Percentiles rank a stretch among this genome's conserved stretches.
These are phyloP conservation scores for Fusarium illudens DNA, from an alignment of 2,329 filamentous ascomycete genomes.

Conservation along the genomic window DNA sequence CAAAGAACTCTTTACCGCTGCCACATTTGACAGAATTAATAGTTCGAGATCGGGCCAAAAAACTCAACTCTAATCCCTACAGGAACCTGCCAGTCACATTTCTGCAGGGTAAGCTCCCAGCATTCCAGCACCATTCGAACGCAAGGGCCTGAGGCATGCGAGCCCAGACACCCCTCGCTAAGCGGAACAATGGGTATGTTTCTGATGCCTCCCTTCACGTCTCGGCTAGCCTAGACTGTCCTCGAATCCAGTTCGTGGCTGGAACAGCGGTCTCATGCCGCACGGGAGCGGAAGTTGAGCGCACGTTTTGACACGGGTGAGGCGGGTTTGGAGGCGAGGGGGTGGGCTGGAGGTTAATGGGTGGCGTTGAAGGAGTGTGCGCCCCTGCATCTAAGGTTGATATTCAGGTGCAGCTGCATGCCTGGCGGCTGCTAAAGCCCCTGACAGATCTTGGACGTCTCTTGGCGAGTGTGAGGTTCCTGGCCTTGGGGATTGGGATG, in stretches of 20 bases:
- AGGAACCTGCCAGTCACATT: slow-evolving; percentile 18
- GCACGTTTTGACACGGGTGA: background rate
- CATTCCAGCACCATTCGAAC: slow-evolving; percentile 13
- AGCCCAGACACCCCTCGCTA: background rate
- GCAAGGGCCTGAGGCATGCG: background rate
- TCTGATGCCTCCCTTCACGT: background rate
- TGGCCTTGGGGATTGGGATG: background rate
- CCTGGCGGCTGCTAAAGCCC: background rate
- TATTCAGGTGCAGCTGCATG: background rate
- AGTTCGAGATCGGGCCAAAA: background rate
- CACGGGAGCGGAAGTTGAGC: background rate
- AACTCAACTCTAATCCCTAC: background rate
- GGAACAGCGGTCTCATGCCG: background rate
- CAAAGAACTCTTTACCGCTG: background rate
- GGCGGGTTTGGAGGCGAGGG: background rate
- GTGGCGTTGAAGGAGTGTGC: slow-evolving; percentile 15
- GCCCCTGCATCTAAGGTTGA: background rate
- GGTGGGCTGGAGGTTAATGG: background rate
- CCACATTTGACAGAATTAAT: slow-evolving; percentile 12
- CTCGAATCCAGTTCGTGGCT: background rate
- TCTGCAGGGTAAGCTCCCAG: background rate
- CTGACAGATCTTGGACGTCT: background rate
- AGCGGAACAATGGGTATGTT: background rate
- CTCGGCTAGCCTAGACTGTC: background rate
- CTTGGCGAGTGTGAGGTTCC: background rate